Evolutionary conservation across 1,139 yeast species (phyloP), one percentile per base, ranked within the genome.

Genomic region (Groenewaldozyma sp.): DNA sequence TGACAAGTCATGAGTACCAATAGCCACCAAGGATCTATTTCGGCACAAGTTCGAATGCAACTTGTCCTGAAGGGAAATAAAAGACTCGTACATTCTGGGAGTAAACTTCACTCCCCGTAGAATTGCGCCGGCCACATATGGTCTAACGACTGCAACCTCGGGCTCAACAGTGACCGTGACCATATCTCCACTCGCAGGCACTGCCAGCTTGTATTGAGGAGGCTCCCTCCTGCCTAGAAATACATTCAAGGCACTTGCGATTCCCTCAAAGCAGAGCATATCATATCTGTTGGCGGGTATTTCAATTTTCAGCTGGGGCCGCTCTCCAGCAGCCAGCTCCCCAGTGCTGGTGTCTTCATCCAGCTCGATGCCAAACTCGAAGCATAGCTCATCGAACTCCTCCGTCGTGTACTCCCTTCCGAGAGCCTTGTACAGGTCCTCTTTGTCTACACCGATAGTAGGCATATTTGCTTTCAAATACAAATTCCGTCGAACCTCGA

Each of bases 201-300:
- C 46, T 27, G 71, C 67, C 44, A 82, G 68, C 43, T 67, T 75
- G 70, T 74, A 91, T 26, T 65, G 62, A 39, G 98, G 96, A 31
- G 82, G 68, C 40, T 66, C 59, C 10, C 63, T 59, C 46, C 74
- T 75, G 28, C 93, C 95, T 54, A 88, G 71, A 59, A 84, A 93
- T 60, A 87, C 94, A 57, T 87, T 87, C 58, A 93, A 70, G 1
- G 97, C 93, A 58, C 87, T 94, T 1, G 96, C 86, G 62, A 93
- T 88, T 58, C 99, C 99, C 65, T 93, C 99, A 50, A 87, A 82
- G 69, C 98, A 93, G 52, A 93, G 77, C 91, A 93, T 78, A 62
- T 91, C 99, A 58, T 91, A 93, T 68, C 98, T 59, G 67, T 93
- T 93, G 48, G 99, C 99, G 42, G 96, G 97, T 50, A 93, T 80